Base-by-base conservation (phyloP, 768 basidiomycete genomes). In the Plicaturopsis crispa region DNA sequence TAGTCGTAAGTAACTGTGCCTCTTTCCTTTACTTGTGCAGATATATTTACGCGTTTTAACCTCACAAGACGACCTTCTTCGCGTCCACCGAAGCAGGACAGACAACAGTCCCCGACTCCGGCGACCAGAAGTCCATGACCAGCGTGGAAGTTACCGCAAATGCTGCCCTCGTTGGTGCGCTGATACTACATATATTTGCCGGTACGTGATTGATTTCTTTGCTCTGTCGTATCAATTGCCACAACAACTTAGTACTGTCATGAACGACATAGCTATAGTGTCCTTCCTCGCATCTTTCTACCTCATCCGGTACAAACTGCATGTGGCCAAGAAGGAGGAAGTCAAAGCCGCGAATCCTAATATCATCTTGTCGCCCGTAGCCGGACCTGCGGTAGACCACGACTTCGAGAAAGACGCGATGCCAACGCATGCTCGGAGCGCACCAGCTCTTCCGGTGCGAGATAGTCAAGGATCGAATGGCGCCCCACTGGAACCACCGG, bases 21-120 rank as follows among this genome's bases (percentile, higher is more conserved):
- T 22, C 13, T 35, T 42, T 33, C 24, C 24, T 34, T 13, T 12
- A 35, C n/a, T 1, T 17, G 11, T 23, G 14, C 1, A 2, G 12
- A 13, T 6, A 35, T 22, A 39, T 28, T 13, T 36, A 12, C 5
- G 7, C 28, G 41, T 35, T 37, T 41, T 12, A 30, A 17, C 19
- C 33, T 10, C n/a, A 12, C 41, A n/a, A 79, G 76, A 75, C 76
- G 0, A 79, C 76, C 0, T 79, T 79, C 52, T 78, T 79, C 39
- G 78, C 76, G 1, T 69, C 75, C 0, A 71, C 66, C 14, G 76
- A 78, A 50, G 69, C 73, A 0, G 70, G 67, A 17, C 63, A 65
- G 18, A 57, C 63, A 12, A 70, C 72, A 0, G 61, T 62, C 5
- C 67, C 67, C 0, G 34, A 16, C 8, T 48, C 44, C 11, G 32